Base-by-base conservation (phyloP, 805 yeast species). In the Scheffersomyces amazonensis region DNA sequence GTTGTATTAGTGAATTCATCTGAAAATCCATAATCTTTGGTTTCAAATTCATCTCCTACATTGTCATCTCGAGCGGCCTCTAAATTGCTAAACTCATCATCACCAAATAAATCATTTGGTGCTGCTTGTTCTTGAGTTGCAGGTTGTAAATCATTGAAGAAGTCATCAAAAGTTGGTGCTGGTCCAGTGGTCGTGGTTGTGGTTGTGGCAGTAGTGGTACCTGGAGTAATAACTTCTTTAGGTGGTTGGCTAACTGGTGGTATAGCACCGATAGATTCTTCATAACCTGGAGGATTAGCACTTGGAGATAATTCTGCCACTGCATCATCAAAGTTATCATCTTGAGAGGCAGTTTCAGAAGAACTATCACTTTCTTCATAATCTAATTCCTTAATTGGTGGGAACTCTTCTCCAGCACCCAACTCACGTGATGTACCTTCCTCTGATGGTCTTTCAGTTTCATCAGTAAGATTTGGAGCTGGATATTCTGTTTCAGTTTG, bases 351-450 rank as follows among this genome's bases (percentile, higher is more conserved):
- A 31, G 60, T 65, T 9, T 75, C 62, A 3, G 60, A 57, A 3
- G 61, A 58, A 3, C 78, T 70, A 16, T 71, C 75, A 41, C 76
- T 72, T 43, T 78, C 83, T 32, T 71, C 76, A 30, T 70, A 62
- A 17, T 77, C 75, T 22, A 78, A 54, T 46, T 81, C 82, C 45
- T 68, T 60, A 31, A 81, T 76, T 20, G 87, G 83, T 9, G 86
- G 85, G 48, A 81, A 80, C 46, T 80, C 86, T 34, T 61, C 68
- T 16, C 39, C 50, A 13, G 23, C 16, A 20, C 9, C 22, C 12
- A 19, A 10, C 4, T 11, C 28, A 10, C 19, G 15, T 6, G 30
- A 9, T 35, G 21, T 19, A 30, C 15, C 11, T 4, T 20, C 34
- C 3, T 8, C 34, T 5, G 18, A 25, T 11, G 37, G 18, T n/a